phyloP scores from a whole-genome alignment of 768 basidiomycete species.

The Russula vinacea region DNA sequence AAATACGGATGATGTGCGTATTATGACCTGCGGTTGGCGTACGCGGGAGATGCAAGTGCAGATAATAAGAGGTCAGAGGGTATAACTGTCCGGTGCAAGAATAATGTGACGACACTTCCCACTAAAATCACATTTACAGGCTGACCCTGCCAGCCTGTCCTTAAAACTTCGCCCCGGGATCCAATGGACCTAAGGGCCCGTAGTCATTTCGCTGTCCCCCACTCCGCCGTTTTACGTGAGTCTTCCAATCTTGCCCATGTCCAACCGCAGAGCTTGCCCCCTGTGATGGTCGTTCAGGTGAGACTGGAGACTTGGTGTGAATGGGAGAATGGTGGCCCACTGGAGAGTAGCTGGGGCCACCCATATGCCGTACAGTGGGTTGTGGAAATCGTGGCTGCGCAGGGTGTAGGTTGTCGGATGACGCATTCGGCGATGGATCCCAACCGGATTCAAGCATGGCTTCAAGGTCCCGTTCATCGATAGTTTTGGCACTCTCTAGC shows the following conservation, averaged over 20 bases:
- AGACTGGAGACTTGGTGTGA: constrained; percentile 35
- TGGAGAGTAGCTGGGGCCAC: constrained; percentile 21
- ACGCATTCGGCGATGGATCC: constrained; percentile 56
- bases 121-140: constrained; percentile 20
- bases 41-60: constrained; percentile 16
- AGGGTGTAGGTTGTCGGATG: constrained; percentile 34
- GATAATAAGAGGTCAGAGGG: constrained; percentile 21
- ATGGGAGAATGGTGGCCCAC: constrained; percentile 19
- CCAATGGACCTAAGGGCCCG: constrained; percentile 49
- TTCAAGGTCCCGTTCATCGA: constrained; percentile 77
- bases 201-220: constrained; percentile 41
- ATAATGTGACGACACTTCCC: constrained; percentile 19
- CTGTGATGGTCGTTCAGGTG: constrained; percentile 36
- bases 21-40: constrained; percentile 21
- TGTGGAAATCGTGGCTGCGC: constrained; percentile 56
- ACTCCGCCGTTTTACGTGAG: constrained; percentile 43
- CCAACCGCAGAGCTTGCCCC: constrained; percentile 39
- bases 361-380: constrained; percentile 43
- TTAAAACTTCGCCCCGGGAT: constrained; percentile 36
- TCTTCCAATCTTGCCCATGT: constrained; percentile 37
- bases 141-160: constrained; percentile 24
- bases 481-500: constrained; percentile 40
- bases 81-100: constrained; percentile 25
- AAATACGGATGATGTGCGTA: constrained; percentile 22
- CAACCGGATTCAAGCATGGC: constrained; percentile 92